phyloP scores from a whole-genome alignment of 805 yeast species.

The Monosporozyma solicola region DNA sequence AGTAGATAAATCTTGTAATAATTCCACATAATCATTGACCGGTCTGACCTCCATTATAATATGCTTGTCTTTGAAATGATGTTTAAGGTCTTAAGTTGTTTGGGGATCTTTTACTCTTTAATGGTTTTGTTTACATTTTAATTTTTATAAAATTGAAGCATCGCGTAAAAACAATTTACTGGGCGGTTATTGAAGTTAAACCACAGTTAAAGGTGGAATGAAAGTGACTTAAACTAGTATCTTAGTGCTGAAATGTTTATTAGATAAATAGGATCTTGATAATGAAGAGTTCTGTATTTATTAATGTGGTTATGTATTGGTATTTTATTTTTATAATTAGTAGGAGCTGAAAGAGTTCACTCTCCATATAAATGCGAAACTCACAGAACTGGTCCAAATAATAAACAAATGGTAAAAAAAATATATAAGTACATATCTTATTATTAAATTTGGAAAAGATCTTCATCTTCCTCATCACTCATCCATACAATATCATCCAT shows the following conservation, averaged over 20 bases:
- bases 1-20: constrained; percentile 4
- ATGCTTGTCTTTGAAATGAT: not conserved
- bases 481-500: constrained; percentile 23
- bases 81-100: not conserved
- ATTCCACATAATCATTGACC: constrained; percentile 22
- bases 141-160: not conserved
- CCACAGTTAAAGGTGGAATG: not conserved
- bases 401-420: not conserved
- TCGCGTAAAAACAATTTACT: not conserved
- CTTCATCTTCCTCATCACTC: constrained; percentile 13
- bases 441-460: not conserved
- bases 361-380: not conserved
- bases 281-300: not conserved
- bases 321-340: not conserved
- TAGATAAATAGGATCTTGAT: too few relatives aligned
- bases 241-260: too few relatives aligned
- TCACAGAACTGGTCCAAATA: not conserved
- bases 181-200: not conserved
- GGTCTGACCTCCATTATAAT: constrained; percentile 16
- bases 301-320: not conserved
- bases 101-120: not conserved
- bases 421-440: not conserved
- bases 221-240: too few relatives aligned
- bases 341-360: not conserved
- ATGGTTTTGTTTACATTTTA: not conserved